These are phyloP conservation scores for Malassezia equina DNA, from an alignment of 1,284 basidiomycete genomes.

Conservation along the genomic window DNA sequence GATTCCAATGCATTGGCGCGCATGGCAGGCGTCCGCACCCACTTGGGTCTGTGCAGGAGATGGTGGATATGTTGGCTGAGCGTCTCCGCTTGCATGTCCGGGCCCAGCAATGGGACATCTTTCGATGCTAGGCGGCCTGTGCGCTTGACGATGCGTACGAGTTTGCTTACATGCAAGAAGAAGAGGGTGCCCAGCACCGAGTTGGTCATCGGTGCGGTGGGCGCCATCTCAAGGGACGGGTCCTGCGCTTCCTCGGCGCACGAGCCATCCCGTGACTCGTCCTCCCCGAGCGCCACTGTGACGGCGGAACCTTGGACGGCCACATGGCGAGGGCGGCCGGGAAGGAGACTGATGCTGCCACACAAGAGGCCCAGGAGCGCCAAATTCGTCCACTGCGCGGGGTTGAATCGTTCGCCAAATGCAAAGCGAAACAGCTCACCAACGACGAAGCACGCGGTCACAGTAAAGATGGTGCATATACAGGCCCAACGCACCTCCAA, in stretches of 20 bases:
- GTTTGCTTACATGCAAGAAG: slow-evolving; percentile 1
- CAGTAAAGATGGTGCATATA: slow-evolving; percentile 1
- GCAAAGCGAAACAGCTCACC: slow-evolving; percentile 7
- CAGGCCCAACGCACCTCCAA: slow-evolving; percentile 1
- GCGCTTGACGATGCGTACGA: not conserved
- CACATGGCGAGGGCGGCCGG: slow-evolving; percentile 1
- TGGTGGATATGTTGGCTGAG: not conserved
- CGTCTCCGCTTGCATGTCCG: slow-evolving; percentile 4
- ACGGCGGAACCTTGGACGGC: not conserved
- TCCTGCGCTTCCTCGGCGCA: not conserved
- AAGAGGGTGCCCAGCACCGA: slow-evolving; percentile 9
- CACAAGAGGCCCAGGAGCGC: not conserved
- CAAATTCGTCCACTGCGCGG: not conserved
- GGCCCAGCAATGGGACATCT: slow-evolving; percentile 11
- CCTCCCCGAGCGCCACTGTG: not conserved
- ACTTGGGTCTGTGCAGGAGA: not conserved
- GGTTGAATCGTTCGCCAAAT: slow-evolving; percentile 2
- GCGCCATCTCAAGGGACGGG: slow-evolving; percentile 1
- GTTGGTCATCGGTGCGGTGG: not conserved
- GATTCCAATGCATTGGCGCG: not conserved
- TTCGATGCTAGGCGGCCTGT: not conserved
- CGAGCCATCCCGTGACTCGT: not conserved
- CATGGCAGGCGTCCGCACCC: not conserved
- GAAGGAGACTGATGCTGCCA: not conserved
- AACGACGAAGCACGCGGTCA: not conserved